phyloP scores from a whole-genome alignment of 768 basidiomycete genomes.

The Leucocoprinus birnbaumii region DNA sequence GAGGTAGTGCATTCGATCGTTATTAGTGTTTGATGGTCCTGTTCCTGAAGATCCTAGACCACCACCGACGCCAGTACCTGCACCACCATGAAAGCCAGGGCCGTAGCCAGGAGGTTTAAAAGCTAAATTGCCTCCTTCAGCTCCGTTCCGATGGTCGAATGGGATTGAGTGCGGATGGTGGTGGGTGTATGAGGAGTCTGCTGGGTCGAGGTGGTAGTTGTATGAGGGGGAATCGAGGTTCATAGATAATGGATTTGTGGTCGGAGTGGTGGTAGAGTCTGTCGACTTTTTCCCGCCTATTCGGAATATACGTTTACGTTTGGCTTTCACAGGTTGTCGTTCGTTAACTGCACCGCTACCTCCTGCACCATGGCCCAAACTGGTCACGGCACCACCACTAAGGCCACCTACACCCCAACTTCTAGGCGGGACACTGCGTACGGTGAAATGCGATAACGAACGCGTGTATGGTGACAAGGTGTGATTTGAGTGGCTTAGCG shows the following conservation, averaged over 20 bases:
- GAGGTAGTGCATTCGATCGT: conserved; percentile 8
- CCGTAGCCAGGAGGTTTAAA: no score
- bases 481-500: conserved; percentile 86
- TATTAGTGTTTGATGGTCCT: background rate
- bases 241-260: conserved; percentile 10
- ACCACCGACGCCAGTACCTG: background rate
- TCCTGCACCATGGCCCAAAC: conserved; percentile 23
- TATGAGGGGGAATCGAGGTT: background rate
- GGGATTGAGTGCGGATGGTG: no score
- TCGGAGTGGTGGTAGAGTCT: conserved; percentile 12
- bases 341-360: no score
- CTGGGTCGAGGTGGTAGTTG: background rate
- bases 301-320: conserved; percentile 69
- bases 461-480: conserved; percentile 94
- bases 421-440: conserved; percentile 80
- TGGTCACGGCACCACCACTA: conserved; percentile 9
- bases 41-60: background rate
- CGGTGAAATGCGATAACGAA: conserved; percentile 87
- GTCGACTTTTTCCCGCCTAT: conserved; percentile 40
- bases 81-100: no score
- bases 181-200: no score
- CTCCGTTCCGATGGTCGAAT: no score
- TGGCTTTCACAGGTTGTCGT: conserved; percentile 66
- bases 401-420: conserved; percentile 20
- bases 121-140: background rate